These are phyloP conservation scores for Aspergillus affinis DNA, from an alignment of 495 filamentous ascomycete genomes.

Conservation along the genomic window DNA sequence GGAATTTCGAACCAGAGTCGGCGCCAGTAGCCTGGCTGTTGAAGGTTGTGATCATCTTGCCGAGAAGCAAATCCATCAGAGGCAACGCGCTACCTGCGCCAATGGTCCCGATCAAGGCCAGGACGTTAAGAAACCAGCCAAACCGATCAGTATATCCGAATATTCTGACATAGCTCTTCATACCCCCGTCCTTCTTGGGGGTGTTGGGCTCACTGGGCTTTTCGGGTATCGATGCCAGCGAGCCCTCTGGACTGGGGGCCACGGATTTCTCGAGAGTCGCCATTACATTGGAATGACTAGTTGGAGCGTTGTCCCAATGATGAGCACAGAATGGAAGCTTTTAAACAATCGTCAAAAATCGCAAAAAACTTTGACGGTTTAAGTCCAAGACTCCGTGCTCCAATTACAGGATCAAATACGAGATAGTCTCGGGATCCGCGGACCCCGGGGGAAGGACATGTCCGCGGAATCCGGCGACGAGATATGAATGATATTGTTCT, in stretches of 20 bases:
- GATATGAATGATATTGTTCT: too few relatives aligned
- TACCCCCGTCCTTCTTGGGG: not conserved
- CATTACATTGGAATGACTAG: not conserved
- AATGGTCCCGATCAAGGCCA: conserved; percentile 8
- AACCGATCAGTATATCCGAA: conserved; percentile 6
- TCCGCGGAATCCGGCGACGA: too few relatives aligned
- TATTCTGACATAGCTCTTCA: conserved; percentile 5
- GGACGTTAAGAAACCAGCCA: conserved; percentile 8
- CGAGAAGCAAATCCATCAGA: conserved; percentile 8
- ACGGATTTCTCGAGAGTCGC: not conserved
- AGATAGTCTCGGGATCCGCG: too few relatives aligned
- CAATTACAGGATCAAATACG: too few relatives aligned
- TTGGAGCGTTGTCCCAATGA: too few relatives aligned
- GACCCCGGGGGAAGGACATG: too few relatives aligned
- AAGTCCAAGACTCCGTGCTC: too few relatives aligned
- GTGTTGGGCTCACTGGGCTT: not conserved
- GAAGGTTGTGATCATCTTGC: conserved; percentile 9
- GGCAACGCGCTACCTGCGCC: conserved; percentile 8
- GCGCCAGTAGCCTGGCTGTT: conserved; percentile 3
- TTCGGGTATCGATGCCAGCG: not conserved
- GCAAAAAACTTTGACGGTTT: too few relatives aligned
- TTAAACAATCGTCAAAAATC: too few relatives aligned
- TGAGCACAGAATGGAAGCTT: too few relatives aligned
- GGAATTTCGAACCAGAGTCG: not conserved
- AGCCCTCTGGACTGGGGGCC: not conserved